Percentiles rank a stretch among this genome's conserved stretches.
These are phyloP conservation scores for Tuber melanosporum DNA, from an alignment of 495 filamentous ascomycete species.

Conservation along the genomic window DNA sequence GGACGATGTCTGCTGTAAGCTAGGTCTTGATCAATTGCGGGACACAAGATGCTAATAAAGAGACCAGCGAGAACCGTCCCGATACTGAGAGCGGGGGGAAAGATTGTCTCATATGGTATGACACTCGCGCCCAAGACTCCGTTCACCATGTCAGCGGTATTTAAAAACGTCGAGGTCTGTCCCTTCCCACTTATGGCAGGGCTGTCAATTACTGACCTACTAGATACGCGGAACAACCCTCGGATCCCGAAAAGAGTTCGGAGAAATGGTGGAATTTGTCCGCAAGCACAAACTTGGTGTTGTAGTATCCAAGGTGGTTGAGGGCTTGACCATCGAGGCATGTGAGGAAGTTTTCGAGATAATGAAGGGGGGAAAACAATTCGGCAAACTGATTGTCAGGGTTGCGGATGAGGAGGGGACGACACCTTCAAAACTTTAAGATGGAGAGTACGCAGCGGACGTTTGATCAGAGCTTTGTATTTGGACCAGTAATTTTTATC, in stretches of 20 bases:
- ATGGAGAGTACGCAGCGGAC: neutral
- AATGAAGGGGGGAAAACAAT: conserved; percentile 67
- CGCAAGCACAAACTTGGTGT: conserved; percentile 56
- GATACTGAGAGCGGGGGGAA: conserved; percentile 50
- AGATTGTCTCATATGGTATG: conserved; percentile 70
- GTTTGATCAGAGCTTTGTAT: neutral
- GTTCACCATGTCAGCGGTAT: conserved; percentile 61
- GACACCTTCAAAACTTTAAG: neutral
- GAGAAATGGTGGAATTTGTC: conserved; percentile 71
- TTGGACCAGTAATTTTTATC: neutral
- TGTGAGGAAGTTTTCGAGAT: conserved; percentile 68
- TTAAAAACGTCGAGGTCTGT: conserved; percentile 61
- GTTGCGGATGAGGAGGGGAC: conserved; percentile 43
- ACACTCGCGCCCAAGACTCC: conserved; percentile 67
- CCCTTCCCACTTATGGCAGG: neutral
- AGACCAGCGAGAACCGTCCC: conserved; percentile 15
- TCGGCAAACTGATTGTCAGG: conserved; percentile 69
- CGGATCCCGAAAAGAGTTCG: conserved; percentile 68
- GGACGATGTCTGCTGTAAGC: conserved; percentile 54
- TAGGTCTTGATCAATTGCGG: conserved; percentile 49
- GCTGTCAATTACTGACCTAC: neutral
- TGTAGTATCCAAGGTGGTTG: conserved; percentile 56
- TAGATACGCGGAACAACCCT: conserved; percentile 53
- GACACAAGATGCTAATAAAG: conserved; percentile 43
- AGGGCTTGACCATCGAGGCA: conserved; percentile 58